Evolutionary conservation across 208 protist species (phyloP).

Genomic region (Leptomonas seymouri): DNA sequence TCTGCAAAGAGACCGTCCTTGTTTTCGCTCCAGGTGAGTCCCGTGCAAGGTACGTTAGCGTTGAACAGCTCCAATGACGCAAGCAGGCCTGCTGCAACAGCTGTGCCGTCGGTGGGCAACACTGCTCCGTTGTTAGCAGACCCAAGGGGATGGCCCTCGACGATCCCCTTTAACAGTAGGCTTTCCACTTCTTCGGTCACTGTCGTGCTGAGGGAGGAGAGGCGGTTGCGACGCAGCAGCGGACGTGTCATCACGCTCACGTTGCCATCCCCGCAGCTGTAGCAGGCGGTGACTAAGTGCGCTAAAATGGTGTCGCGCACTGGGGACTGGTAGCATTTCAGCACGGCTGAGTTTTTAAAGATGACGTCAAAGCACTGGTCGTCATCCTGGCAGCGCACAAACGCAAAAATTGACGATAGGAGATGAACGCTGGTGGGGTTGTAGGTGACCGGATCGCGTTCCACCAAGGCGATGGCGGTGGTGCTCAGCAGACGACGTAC

Average conservation of each 20-base stretch:
- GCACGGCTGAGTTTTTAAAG: constrained; percentile 62
- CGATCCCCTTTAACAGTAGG: constrained; percentile 73
- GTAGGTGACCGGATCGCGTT: constrained; percentile 90
- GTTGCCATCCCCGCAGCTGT: constrained; percentile 68
- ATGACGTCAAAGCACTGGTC: constrained; percentile 86
- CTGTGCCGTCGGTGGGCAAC: background rate
- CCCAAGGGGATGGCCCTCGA: constrained; percentile 30
- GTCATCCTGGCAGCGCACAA: constrained; percentile 85
- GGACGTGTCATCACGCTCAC: constrained; percentile 56
- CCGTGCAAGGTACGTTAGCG: constrained; percentile 84
- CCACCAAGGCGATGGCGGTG: constrained; percentile 70
- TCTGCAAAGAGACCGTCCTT: constrained; percentile 90
- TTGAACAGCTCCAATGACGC: constrained; percentile 84
- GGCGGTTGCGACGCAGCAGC: constrained; percentile 69
- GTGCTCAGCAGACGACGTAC: constrained; percentile 78
- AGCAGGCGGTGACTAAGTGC: constrained; percentile 82
- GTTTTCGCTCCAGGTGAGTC: constrained; percentile 87
- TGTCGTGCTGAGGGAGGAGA: constrained; percentile 49
- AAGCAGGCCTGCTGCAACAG: constrained; percentile 14
- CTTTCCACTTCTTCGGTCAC: constrained; percentile 88
- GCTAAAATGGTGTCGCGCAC: constrained; percentile 87
- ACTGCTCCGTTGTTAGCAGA: background rate
- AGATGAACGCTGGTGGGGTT: constrained; percentile 70
- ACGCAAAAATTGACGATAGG: constrained; percentile 65
- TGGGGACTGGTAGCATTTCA: constrained; percentile 83